Base-by-base conservation (phyloP, 192 early-diverging fungal species). In the Gaertneriomyces sp. region DNA sequence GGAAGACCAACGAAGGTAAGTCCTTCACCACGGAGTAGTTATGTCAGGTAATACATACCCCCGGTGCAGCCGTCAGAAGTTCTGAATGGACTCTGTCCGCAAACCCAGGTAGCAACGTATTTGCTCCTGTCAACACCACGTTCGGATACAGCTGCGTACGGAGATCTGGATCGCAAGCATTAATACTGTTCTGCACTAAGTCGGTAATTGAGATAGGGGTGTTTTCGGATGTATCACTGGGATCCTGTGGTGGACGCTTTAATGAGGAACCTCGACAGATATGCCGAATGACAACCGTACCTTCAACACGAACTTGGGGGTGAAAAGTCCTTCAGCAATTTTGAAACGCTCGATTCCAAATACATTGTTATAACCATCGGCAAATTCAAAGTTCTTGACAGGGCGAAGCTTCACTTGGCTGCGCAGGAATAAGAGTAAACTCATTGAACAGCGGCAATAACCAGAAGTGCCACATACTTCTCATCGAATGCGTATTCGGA, bases 61-160 rank as follows among this genome's bases (percentile, higher is more conserved):
- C 89, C 41, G 86, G 83, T 7, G 84, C 81, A 61, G 81, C 76
- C 57, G 72, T 75, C 40, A 76, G 73, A 39, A 95, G 67, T 54
- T 93, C 91, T 70, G 81, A 78, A 66, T 87, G 79, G 16, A 81
- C 63, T 62, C 96, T 85, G 57, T 99, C 94, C 43, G 82, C 78
- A 71, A 95, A 96, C 7, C 90, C 92, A 33, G 89, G 89, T 66
- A 95, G 83, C 46, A 94, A 70, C 5, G 92, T 87, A 60, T 87
- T 93, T 14, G 93, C 97, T 12, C 97, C 97, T 0, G 95, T 93
- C 39, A 97, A 72, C 6, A 98, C 89, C 8, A 97, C 83, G 64
- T 89, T 92, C 59, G 76, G 77, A 43, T 89, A 87, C 41, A 99
- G 76, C 25, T 86, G 81, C 10, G 91, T 86, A 25, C 93, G 88